phyloP scores from a whole-genome alignment of 2,329 filamentous ascomycete species.

The Colletotrichum coccodes region DNA sequence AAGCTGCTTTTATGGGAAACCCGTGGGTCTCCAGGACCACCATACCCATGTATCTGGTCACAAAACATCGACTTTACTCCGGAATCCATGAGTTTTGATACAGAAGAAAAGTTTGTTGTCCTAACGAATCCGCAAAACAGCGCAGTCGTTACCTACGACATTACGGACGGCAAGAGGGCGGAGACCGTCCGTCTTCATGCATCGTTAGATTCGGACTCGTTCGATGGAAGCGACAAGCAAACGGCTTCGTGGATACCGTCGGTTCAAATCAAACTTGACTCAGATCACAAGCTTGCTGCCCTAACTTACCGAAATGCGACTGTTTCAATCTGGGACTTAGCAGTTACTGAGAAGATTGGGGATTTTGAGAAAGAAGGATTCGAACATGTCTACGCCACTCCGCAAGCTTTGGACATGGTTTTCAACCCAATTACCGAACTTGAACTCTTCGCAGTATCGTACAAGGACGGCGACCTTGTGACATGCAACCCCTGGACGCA shows the following conservation, averaged over 20 bases:
- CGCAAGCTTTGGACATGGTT: background rate
- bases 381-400: background rate
- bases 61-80: background rate
- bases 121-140: background rate
- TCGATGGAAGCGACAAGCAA: background rate
- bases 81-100: background rate
- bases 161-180: background rate
- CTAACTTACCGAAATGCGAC: background rate
- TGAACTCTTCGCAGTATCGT: background rate
- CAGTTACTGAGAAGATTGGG: background rate
- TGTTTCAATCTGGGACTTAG: background rate
- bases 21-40: background rate
- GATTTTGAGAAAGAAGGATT: background rate
- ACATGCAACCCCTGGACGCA: background rate
- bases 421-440: background rate
- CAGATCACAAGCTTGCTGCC: background rate
- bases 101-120: background rate
- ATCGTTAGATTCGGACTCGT: background rate
- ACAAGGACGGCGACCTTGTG: background rate
- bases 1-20: background rate
- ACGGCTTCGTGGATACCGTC: background rate
- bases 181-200: background rate
- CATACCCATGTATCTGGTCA: background rate
- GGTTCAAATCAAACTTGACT: background rate
- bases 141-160: background rate